Evolutionary conservation across 164 flowering plant genomes (phyloP).

Genomic region (Dillenia turbinata): DNA sequence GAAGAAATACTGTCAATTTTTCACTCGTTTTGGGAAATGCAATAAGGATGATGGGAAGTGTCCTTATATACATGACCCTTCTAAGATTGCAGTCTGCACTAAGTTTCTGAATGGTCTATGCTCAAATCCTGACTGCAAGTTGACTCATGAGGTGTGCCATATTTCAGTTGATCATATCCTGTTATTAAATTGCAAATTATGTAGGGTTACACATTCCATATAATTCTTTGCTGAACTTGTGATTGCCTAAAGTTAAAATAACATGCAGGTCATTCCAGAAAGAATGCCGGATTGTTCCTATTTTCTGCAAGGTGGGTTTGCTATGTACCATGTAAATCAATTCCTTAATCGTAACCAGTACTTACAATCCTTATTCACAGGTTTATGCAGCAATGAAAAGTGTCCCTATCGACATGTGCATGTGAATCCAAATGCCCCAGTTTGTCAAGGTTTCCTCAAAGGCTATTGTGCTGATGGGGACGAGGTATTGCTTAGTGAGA

Average conservation of each 20-base stretch:
- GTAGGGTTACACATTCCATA: neutral
- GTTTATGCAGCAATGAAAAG: constrained; percentile 69
- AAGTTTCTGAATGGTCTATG: constrained; percentile 86
- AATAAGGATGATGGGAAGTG: constrained; percentile 86
- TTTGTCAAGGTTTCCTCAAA: constrained; percentile 86
- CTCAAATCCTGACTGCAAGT: constrained; percentile 60
- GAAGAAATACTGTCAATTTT: constrained; percentile 85
- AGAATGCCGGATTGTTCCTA: constrained; percentile 98
- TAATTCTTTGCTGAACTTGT: neutral
- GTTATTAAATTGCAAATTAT: constrained; percentile 1
- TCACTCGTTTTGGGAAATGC: constrained; percentile 94
- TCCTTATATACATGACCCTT: constrained; percentile 87
- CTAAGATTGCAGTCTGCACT: constrained; percentile 92
- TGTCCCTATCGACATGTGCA: constrained; percentile 96
- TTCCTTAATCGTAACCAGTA: neutral
- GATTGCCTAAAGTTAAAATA: no score
- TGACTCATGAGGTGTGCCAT: constrained; percentile 83
- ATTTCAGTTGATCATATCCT: neutral
- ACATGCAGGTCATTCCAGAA: constrained; percentile 88
- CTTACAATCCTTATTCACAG: constrained; percentile 32
- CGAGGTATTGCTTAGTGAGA: constrained; percentile 57
- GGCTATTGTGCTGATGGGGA: constrained; percentile 96
- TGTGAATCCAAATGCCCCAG: constrained; percentile 74
- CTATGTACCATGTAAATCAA: neutral
- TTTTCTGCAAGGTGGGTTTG: constrained; percentile 65